A percentile compares a stretch with the other conserved stretches of the same genome.
Evolutionary conservation across 306 rosid species (phyloP).

Genomic region (cucumber (Cucumis sativus)): Cucumber_9930_V3 NC_026655.2:24421001-24421500

Average conservation of each 20-base stretch:
- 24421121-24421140: background rate
- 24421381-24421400: constrained; percentile 85
- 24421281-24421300: constrained; percentile 95
- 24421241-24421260: constrained; percentile 53
- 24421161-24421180: background rate
- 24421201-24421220: constrained; percentile 14
- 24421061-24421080: background rate
- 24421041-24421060: background rate
- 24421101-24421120: background rate
- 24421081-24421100: background rate
- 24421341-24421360: constrained; percentile 46
- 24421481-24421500: constrained; percentile 44
- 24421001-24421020: background rate
- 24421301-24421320: constrained; percentile 78
- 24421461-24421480: constrained; percentile 75
- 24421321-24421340: constrained; percentile 59
- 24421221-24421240: constrained; percentile 69
- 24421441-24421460: constrained; percentile 20
- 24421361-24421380: constrained; percentile 36
- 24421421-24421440: constrained; percentile 18
- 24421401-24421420: constrained; percentile 82
- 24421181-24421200: background rate
- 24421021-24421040: background rate
- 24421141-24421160: background rate
- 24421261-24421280: constrained; percentile 88